These are phyloP conservation scores for Teunomyces kruisii DNA, from an alignment of 805 yeast genomes.

Conservation along the genomic window DNA sequence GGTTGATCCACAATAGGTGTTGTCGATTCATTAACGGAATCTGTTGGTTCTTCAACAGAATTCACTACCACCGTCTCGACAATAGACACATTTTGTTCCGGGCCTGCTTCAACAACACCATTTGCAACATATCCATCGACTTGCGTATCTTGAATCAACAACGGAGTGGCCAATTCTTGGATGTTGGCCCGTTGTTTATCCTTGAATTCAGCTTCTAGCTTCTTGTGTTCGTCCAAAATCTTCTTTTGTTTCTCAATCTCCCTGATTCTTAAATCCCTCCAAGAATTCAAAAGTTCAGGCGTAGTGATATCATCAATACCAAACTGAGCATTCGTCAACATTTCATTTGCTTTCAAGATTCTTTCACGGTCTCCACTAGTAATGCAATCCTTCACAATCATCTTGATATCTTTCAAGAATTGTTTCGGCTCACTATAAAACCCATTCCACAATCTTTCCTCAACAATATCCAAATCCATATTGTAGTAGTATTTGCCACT, in stretches of 20 bases:
- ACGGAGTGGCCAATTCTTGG: not conserved
- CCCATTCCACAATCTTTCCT: constrained; percentile 96
- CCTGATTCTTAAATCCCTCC: constrained; percentile 69
- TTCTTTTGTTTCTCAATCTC: constrained; percentile 56
- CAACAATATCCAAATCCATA: constrained; percentile 92
- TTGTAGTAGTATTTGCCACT: constrained; percentile 76
- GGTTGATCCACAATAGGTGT: no score
- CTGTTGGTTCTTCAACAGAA: no score
- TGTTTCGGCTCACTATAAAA: constrained; percentile 91
- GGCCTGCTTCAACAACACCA: not conserved
- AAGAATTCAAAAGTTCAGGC: constrained; percentile 71
- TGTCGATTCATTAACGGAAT: no score
- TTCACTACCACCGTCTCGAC: no score
- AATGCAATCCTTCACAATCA: constrained; percentile 77
- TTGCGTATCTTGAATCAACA: not conserved
- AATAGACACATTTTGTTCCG: not conserved
- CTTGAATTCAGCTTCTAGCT: constrained; percentile 23
- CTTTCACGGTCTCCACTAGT: constrained; percentile 82
- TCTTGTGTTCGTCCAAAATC: constrained; percentile 36
- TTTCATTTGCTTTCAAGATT: constrained; percentile 78
- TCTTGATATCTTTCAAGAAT: constrained; percentile 77
- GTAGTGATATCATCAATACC: constrained; percentile 85
- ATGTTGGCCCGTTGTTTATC: constrained; percentile 4
- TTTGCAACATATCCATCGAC: not conserved
- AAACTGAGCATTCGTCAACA: constrained; percentile 95